phyloP scores from a whole-genome alignment of 2,329 filamentous ascomycete genomes.

The Colletotrichum sp. region DNA sequence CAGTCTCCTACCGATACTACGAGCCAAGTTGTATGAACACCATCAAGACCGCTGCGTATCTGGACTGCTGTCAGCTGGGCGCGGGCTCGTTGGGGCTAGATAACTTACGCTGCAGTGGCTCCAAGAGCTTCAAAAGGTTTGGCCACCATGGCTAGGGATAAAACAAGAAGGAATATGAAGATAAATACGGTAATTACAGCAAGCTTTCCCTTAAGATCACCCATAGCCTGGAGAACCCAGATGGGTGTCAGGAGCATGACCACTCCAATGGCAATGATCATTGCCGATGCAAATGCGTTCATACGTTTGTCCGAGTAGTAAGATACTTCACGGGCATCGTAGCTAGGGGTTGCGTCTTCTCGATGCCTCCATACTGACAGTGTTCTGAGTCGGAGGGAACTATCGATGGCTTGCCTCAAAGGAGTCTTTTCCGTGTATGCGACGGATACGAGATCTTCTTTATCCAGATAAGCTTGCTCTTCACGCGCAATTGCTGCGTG shows the following conservation, averaged over 20 bases:
- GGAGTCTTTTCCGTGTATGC: not conserved
- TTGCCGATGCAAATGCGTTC: not conserved
- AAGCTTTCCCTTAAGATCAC: not conserved
- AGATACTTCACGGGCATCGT: not conserved
- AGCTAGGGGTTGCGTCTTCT: not conserved
- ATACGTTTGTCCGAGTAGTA: not conserved
- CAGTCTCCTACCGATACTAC: not conserved
- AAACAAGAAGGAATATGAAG: not conserved
- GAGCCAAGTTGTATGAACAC: not conserved
- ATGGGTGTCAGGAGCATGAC: not conserved
- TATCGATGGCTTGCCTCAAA: not conserved
- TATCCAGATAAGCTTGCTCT: not conserved
- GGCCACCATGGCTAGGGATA: not conserved
- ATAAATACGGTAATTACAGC: not conserved
- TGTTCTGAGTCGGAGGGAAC: not conserved
- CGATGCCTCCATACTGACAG: not conserved
- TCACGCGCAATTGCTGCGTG: not conserved
- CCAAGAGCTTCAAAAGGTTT: not conserved
- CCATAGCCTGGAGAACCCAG: not conserved
- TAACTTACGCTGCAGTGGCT: not conserved
- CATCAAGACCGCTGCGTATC: not conserved
- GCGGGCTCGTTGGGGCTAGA: not conserved
- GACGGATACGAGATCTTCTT: not conserved
- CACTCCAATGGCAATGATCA: not conserved
- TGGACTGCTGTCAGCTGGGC: not conserved